Percentiles rank a stretch among this genome's conserved stretches.
phyloP scores from a whole-genome alignment of 1,284 basidiomycete species.

The Macrocystidia cucumis region DNA sequence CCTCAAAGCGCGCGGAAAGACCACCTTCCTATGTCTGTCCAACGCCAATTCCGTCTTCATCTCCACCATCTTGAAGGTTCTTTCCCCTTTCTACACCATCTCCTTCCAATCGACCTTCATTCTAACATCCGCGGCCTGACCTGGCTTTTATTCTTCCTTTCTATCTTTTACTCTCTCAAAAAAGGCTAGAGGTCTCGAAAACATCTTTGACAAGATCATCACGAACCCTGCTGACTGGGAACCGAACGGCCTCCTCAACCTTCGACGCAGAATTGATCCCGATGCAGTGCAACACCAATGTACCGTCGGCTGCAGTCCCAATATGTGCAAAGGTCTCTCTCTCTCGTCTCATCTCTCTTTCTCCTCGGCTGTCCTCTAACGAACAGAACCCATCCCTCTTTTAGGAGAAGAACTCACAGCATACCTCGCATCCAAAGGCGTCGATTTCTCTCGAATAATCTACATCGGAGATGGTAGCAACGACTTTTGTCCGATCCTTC shows the following conservation, averaged over 20 bases:
- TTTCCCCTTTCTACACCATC: no score
- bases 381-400: background rate
- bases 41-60: slow-evolving; percentile 96
- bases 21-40: slow-evolving; percentile 86
- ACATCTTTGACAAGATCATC: slow-evolving; percentile 80
- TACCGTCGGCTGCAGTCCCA: slow-evolving; percentile 84
- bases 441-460: slow-evolving; percentile 72
- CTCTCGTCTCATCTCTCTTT: background rate
- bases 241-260: slow-evolving; percentile 64
- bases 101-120: no score
- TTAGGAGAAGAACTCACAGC: slow-evolving; percentile 83
- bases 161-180: slow-evolving; percentile 1
- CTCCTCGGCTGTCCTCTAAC: slow-evolving; percentile 1
- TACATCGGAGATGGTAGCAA: slow-evolving; percentile 96
- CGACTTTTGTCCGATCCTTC: slow-evolving; percentile 90
- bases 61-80: slow-evolving; percentile 81
- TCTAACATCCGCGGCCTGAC: no score
- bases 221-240: slow-evolving; percentile 92
- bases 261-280: slow-evolving; percentile 74
- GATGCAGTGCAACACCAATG: slow-evolving; percentile 79
- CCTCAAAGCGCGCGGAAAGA: slow-evolving; percentile 63
- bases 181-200: slow-evolving; percentile 67
- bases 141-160: background rate
- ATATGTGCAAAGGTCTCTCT: slow-evolving; percentile 92
- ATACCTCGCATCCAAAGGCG: slow-evolving; percentile 67